Conservation (phyloP, 2,329 filamentous ascomycete species). For the Thelonectria blattea region DNA sequence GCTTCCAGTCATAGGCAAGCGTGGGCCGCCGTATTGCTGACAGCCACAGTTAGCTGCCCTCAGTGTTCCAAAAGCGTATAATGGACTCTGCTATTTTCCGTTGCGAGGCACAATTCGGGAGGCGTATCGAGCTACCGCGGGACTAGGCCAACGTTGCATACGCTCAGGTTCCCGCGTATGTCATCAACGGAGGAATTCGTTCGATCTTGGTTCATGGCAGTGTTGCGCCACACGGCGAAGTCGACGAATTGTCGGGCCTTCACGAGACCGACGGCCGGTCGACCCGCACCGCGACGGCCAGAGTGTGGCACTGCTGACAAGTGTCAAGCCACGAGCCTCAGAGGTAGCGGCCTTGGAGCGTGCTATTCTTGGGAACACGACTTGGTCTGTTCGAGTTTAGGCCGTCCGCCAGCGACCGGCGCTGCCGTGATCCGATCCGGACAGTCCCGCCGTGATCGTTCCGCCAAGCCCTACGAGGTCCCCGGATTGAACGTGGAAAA, state of each 20-base stretch:
- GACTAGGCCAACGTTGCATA: constrained; percentile 29
- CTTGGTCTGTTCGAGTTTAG: constrained; percentile 26
- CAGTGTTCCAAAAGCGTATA: constrained; percentile 28
- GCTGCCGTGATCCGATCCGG: constrained; percentile 29
- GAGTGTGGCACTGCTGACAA: constrained; percentile 28
- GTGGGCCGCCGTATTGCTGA: constrained; percentile 36
- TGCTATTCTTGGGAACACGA: constrained; percentile 36
- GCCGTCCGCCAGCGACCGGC: constrained; percentile 30
- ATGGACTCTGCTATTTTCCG: constrained; percentile 27
- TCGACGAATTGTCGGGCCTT: constrained; percentile 16
- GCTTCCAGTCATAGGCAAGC: constrained; percentile 23
- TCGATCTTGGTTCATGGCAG: constrained; percentile 12
- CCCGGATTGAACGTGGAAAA: constrained; percentile 25
- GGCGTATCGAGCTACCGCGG: constrained; percentile 18
- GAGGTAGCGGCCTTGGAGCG: constrained; percentile 28
- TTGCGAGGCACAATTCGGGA: constrained; percentile 20
- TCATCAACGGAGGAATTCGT: constrained; percentile 10
- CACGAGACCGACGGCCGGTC: constrained; percentile 4
- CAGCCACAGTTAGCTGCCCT: constrained; percentile 31
- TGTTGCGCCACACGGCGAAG: constrained; percentile 13
- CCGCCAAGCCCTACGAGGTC: constrained; percentile 22
- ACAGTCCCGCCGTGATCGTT: constrained; percentile 25
- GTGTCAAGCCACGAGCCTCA: constrained; percentile 27
- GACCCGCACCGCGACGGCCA: neutral
- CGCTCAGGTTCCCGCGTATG: constrained; percentile 27